Percentiles rank a stretch among this genome's conserved stretches.
These are phyloP conservation scores for Corrigiola litoralis DNA, from an alignment of 179 eudicot genomes.

Conservation along the genomic window DNA sequence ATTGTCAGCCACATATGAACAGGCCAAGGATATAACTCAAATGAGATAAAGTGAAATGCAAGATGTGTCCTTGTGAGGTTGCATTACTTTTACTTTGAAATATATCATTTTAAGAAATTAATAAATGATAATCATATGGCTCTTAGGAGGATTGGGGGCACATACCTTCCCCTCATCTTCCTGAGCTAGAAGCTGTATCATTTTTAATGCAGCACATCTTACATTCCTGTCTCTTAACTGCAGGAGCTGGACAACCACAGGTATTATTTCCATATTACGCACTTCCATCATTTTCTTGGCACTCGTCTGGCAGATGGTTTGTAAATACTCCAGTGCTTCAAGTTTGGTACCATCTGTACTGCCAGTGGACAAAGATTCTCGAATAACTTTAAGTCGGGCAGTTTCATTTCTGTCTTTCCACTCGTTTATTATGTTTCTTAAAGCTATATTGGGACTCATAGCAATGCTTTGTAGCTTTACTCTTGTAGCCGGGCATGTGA, in stretches of 20 bases:
- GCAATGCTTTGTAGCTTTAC: slow-evolving; percentile 40
- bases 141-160: not conserved
- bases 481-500: slow-evolving; percentile 55
- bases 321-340: slow-evolving; percentile 57
- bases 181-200: slow-evolving; percentile 42
- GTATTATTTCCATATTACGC: slow-evolving; percentile 41
- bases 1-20: too few relatives aligned
- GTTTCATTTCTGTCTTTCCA: slow-evolving; percentile 82
- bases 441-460: slow-evolving; percentile 54
- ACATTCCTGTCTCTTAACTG: slow-evolving; percentile 49
- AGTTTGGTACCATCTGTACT: slow-evolving; percentile 42
- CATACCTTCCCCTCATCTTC: slow-evolving; percentile 65
- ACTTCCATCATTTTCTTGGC: slow-evolving; percentile 38
- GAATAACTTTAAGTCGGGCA: slow-evolving; percentile 51
- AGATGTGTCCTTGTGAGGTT: too few relatives aligned
- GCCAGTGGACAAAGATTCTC: slow-evolving; percentile 49
- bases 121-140: too few relatives aligned
- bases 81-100: too few relatives aligned
- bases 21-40: too few relatives aligned
- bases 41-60: too few relatives aligned
- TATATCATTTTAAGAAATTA: too few relatives aligned
- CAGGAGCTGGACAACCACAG: slow-evolving; percentile 57
- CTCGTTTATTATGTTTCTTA: slow-evolving; percentile 57
- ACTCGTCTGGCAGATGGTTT: slow-evolving; percentile 38
- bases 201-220: slow-evolving; percentile 50